Percentiles rank a stretch among this genome's conserved stretches.
Conservation (phyloP, 1,284 basidiomycete species). For the Chalciporus sp. region DNA sequence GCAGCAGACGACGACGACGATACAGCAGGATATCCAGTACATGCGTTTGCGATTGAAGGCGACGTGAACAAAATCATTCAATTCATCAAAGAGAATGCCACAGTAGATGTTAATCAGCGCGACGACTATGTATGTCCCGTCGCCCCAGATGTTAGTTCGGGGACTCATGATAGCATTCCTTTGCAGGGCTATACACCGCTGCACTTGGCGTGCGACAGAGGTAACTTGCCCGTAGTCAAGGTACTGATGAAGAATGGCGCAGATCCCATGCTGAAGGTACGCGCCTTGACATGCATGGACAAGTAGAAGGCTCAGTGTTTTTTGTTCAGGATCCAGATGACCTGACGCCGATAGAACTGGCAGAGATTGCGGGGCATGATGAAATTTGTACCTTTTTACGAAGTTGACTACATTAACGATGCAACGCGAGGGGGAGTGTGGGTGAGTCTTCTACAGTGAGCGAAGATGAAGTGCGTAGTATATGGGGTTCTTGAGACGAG, state of each 20-base stretch:
- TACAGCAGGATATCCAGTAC: slow-evolving; percentile 47
- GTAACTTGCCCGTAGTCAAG: slow-evolving; percentile 58
- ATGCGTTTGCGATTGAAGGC: slow-evolving; percentile 66
- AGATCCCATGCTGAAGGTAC: slow-evolving; percentile 63
- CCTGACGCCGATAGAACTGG: slow-evolving; percentile 66
- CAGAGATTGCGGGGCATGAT: slow-evolving; percentile 64
- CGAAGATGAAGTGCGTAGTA: slow-evolving; percentile 2
- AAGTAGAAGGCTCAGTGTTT: slow-evolving; percentile 5
- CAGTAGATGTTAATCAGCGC: slow-evolving; percentile 43
- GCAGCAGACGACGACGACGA: slow-evolving; percentile 37
- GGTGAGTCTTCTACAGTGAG: slow-evolving; percentile 12
- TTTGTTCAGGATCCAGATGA: slow-evolving; percentile 68
- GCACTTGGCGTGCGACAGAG: slow-evolving; percentile 85
- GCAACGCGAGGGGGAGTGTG: slow-evolving; percentile 5
- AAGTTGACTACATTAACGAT: slow-evolving; percentile 17
- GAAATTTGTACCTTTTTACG: slow-evolving; percentile 57
- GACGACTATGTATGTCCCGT: slow-evolving; percentile 67
- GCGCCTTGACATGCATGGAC: background rate
- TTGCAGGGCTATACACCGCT: slow-evolving; percentile 81
- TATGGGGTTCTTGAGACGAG: background rate
- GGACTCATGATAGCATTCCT: slow-evolving; percentile 6
- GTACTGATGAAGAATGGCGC: slow-evolving; percentile 69
- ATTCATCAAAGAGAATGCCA: slow-evolving; percentile 47
- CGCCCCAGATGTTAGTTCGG: background rate
- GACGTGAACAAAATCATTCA: slow-evolving; percentile 48